Evolutionary conservation across 2,329 filamentous ascomycete species (phyloP).

Genomic region (Stagonosporopsis cucurbitacearum): DNA sequence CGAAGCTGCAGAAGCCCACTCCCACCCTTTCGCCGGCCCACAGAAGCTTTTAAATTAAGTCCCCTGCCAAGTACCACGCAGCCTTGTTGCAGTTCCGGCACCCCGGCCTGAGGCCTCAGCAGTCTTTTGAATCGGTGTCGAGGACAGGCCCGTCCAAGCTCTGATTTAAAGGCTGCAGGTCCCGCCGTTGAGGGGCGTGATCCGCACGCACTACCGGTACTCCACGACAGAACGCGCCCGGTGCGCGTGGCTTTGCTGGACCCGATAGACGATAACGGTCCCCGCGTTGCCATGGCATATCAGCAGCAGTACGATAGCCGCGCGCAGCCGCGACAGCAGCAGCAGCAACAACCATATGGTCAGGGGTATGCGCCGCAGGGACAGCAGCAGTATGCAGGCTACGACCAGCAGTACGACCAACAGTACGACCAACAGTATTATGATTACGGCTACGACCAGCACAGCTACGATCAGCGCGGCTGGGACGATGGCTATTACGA

Average conservation of each 20-base stretch:
- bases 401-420: slow-evolving; percentile 25
- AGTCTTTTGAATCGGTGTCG: slow-evolving; percentile 12
- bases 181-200: slow-evolving; percentile 30
- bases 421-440: slow-evolving; percentile 42
- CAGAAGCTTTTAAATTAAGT: slow-evolving; percentile 26
- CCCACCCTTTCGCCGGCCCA: slow-evolving; percentile 12
- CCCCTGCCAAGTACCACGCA: slow-evolving; percentile 32
- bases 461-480: slow-evolving; percentile 36
- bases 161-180: slow-evolving; percentile 23
- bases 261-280: slow-evolving; percentile 24
- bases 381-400: slow-evolving; percentile 39
- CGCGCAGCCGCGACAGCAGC: slow-evolving; percentile 41
- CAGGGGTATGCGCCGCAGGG: slow-evolving; percentile 25
- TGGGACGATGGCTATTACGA: slow-evolving; percentile 47
- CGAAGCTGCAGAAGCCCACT: slow-evolving; percentile 4
- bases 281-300: slow-evolving; percentile 47
- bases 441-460: slow-evolving; percentile 45
- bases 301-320: slow-evolving; percentile 48
- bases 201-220: slow-evolving; percentile 27
- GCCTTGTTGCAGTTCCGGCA: slow-evolving; percentile 20
- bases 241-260: slow-evolving; percentile 22
- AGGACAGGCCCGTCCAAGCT: slow-evolving; percentile 21
- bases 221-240: slow-evolving; percentile 26
- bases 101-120: slow-evolving; percentile 9
- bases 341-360: slow-evolving; percentile 16